phyloP scores from a whole-genome alignment of 805 yeast genomes.

The Wickerhamomyces subpelliculosus region DNA sequence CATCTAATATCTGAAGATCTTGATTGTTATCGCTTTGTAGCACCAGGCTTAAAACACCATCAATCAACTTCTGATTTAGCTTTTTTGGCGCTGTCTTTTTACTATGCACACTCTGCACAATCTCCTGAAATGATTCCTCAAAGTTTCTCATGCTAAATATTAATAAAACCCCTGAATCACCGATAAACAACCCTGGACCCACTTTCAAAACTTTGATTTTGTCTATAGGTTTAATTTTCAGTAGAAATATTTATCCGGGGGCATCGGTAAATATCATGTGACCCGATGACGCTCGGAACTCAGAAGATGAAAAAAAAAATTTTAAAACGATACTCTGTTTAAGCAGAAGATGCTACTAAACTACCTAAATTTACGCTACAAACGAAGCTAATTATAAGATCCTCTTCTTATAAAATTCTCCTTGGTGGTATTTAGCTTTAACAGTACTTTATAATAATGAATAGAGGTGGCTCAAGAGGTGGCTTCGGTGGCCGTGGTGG shows the following conservation, averaged over 20 bases:
- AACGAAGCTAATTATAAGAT: background rate
- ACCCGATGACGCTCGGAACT: conserved; percentile 1
- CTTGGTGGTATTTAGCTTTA: background rate
- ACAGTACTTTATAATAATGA: conserved; percentile 22
- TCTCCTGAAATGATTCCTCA: background rate
- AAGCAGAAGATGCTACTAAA: background rate
- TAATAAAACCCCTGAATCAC: no score
- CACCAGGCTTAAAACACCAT: background rate
- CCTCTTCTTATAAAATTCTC: background rate
- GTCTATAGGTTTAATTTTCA: no score
- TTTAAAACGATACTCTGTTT: background rate
- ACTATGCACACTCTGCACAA: background rate
- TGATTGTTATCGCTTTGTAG: no score
- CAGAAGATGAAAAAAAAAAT: conserved; percentile 1
- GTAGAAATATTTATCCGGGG: background rate
- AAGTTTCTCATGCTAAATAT: background rate
- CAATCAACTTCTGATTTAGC: background rate
- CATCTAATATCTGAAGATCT: no score
- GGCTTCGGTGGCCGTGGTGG: conserved; percentile 69
- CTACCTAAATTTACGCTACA: no score
- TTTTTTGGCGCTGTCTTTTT: background rate
- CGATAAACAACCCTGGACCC: no score
- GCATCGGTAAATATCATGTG: background rate
- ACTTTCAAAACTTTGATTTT: no score
- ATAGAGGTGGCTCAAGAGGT: conserved; percentile 44